Percentiles rank a stretch among this genome's conserved stretches.
Conservation (phyloP, 345 rosid species). For the Brassica nigra region DNA sequence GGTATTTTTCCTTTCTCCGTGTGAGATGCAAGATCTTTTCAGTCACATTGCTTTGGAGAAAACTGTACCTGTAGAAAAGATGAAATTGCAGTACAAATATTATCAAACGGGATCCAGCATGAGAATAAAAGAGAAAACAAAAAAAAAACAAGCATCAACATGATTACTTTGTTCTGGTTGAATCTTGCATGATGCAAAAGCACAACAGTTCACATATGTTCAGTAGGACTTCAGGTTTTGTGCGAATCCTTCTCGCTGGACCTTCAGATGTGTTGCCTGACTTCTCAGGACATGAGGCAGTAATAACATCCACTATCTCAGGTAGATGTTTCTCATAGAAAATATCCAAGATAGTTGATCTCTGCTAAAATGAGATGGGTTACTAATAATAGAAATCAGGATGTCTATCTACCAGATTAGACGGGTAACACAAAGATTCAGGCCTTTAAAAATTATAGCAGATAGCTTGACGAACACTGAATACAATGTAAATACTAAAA, state of each 20-base stretch:
- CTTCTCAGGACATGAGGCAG: slow-evolving; percentile 68
- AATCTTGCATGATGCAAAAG: slow-evolving; percentile 93
- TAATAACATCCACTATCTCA: slow-evolving; percentile 83
- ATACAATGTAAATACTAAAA: background rate
- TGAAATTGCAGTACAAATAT: slow-evolving; percentile 27
- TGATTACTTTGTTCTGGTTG: slow-evolving; percentile 84
- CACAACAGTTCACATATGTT: slow-evolving; percentile 93
- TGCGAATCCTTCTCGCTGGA: slow-evolving; percentile 47
- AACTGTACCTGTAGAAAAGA: slow-evolving; percentile 70
- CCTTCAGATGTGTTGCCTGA: slow-evolving; percentile 51
- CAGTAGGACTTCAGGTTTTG: slow-evolving; percentile 85
- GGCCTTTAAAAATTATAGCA: slow-evolving; percentile 3
- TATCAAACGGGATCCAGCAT: slow-evolving; percentile 16
- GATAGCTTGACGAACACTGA: background rate
- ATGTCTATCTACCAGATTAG: slow-evolving; percentile 15
- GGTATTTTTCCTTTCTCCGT: slow-evolving; percentile 83
- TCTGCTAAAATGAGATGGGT: slow-evolving; percentile 54
- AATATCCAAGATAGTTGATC: slow-evolving; percentile 77
- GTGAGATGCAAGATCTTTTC: slow-evolving; percentile 87
- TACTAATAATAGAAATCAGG: slow-evolving; percentile 7
- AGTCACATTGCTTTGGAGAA: slow-evolving; percentile 74
- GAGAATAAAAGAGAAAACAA: slow-evolving; percentile 6
- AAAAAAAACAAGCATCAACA: slow-evolving; percentile 19
- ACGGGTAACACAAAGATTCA: background rate
- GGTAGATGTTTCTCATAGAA: slow-evolving; percentile 94